A percentile compares a stretch with the other conserved stretches of the same genome.
Conservation (phyloP, 768 basidiomycete genomes). For the Suillus alpinus region DNA sequence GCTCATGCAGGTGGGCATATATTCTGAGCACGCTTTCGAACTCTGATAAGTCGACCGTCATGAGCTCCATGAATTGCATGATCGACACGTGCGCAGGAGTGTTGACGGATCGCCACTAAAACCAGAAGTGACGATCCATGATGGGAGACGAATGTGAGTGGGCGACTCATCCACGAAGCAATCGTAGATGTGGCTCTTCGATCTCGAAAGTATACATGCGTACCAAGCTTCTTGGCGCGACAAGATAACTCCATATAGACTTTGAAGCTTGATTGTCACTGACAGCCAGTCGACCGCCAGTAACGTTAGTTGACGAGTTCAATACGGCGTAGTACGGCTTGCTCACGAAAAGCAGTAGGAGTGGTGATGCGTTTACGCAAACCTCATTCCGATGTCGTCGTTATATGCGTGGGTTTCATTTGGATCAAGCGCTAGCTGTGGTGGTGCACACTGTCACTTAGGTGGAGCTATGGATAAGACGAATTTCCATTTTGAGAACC, state of each 20-base stretch:
- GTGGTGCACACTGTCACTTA: neutral
- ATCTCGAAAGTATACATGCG: neutral
- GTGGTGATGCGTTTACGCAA: neutral
- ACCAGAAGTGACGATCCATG: neutral
- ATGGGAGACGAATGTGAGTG: neutral
- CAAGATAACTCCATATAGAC: neutral
- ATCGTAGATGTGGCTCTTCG: neutral
- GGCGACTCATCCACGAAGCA: neutral
- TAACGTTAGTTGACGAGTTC: neutral
- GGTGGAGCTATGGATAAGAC: neutral
- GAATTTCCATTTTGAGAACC: slow-evolving; percentile 5
- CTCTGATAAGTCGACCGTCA: neutral
- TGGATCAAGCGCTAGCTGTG: neutral
- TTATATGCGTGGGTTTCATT: neutral
- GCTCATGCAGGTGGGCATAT: neutral
- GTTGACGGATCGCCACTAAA: neutral
- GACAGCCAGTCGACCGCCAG: neutral
- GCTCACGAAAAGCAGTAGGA: neutral
- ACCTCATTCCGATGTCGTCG: neutral
- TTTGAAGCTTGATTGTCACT: neutral
- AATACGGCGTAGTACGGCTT: neutral
- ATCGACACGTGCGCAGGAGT: neutral
- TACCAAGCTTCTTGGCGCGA: neutral
- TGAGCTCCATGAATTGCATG: neutral
- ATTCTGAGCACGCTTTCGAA: neutral